Conservation (phyloP, 371 early-diverging fungal species). For the Mortierella sp. region DNA sequence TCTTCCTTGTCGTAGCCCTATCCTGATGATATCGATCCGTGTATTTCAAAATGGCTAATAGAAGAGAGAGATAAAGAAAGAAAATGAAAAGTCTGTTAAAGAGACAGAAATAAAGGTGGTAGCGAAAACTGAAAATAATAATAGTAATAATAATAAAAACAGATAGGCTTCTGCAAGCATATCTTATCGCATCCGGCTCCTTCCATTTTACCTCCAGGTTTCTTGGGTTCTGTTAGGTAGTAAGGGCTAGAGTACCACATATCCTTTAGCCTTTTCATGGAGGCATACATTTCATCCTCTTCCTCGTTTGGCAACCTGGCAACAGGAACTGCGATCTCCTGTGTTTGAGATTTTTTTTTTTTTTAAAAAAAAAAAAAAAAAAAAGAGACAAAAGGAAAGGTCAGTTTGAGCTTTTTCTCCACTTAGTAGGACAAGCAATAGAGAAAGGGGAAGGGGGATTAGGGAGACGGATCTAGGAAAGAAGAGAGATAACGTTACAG, state of each 20-base stretch:
- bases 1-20: conserved; percentile 29
- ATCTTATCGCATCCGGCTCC: too few species aligned
- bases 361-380: neutral
- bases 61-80: neutral
- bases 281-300: conserved; percentile 28
- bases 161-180: neutral
- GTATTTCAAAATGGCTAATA: conserved; percentile 36
- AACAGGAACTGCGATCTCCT: conserved; percentile 44
- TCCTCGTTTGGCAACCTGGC: conserved; percentile 36
- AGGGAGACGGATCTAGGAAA: too few species aligned
- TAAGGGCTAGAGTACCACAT: conserved; percentile 26
- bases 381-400: neutral
- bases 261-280: conserved; percentile 37
- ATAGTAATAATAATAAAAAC: neutral
- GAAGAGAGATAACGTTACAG: conserved; percentile 14
- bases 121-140: too few species aligned
- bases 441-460: too few species aligned
- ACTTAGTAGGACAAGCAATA: too few species aligned
- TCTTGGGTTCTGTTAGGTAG: conserved; percentile 48
- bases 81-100: neutral
- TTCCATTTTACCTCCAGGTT: conserved; percentile 26
- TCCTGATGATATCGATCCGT: conserved; percentile 48
- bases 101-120: neutral
- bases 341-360: too few species aligned
- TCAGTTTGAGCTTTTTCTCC: neutral